Evolutionary conservation across 352 stramenopile genomes (phyloP).

Genomic region (Phytophthora pseudosyringae): DNA sequence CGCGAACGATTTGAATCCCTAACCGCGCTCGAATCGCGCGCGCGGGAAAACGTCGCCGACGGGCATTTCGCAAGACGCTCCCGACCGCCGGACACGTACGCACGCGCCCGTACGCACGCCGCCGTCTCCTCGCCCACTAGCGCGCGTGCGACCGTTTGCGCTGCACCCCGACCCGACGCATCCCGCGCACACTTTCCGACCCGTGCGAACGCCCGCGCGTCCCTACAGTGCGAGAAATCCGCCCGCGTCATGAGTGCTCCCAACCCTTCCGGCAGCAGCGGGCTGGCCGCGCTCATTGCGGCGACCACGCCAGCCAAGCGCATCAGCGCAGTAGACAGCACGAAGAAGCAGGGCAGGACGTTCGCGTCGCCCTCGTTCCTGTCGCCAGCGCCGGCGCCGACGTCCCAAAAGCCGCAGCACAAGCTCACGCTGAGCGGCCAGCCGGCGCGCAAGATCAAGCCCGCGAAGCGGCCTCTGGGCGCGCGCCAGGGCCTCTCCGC

Average conservation of each 20-base stretch:
- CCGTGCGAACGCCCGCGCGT: neutral
- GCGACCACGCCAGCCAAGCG: constrained; percentile 21
- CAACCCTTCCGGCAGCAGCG: constrained; percentile 4
- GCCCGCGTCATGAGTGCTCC: constrained; percentile 20
- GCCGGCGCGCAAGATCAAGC: constrained; percentile 43
- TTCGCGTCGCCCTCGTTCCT: constrained; percentile 51
- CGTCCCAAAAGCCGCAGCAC: constrained; percentile 33
- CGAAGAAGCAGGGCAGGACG: constrained; percentile 1
- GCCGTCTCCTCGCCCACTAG: neutral
- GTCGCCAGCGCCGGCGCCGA: constrained; percentile 39
- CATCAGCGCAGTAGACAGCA: neutral
- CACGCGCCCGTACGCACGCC: neutral
- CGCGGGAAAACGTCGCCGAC: too few species aligned
- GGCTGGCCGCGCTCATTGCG: constrained; percentile 5
- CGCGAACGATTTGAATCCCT: constrained; percentile 15
- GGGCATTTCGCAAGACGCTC: constrained; percentile 22
- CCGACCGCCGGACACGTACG: neutral
- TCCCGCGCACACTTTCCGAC: neutral
- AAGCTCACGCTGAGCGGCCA: constrained; percentile 51
- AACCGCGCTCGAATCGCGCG: neutral
- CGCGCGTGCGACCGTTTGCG: neutral
- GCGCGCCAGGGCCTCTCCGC: constrained; percentile 17
- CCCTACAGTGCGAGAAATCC: constrained; percentile 12
- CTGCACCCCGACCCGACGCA: neutral
- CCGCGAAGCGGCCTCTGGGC: constrained; percentile 44